These are phyloP conservation scores for Thermoascus crustaceus DNA, from an alignment of 2,329 filamentous ascomycete genomes.

Conservation along the genomic window DNA sequence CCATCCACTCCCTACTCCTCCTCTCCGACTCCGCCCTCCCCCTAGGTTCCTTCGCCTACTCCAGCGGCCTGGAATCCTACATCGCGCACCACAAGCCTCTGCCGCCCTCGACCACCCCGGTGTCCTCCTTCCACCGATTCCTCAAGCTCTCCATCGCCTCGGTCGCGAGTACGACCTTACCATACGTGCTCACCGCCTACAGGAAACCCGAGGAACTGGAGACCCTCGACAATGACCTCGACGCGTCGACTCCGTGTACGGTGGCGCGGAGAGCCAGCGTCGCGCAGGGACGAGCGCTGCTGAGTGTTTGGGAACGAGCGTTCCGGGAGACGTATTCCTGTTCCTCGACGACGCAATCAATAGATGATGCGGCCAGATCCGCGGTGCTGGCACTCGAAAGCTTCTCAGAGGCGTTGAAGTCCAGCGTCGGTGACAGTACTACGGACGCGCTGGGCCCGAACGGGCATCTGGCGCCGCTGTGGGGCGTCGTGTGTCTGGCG, in stretches of 20 bases:
- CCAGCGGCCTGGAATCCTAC: conserved; percentile 56
- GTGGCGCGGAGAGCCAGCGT: conserved; percentile 55
- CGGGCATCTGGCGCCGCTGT: conserved; percentile 55
- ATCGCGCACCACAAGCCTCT: conserved; percentile 47
- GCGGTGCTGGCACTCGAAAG: conserved; percentile 24
- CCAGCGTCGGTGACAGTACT: conserved; percentile 18
- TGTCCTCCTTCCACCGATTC: conserved; percentile 46
- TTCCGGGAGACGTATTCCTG: conserved; percentile 34
- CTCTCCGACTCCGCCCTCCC: conserved; percentile 58
- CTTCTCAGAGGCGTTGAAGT: conserved; percentile 34
- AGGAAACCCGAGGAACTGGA: conserved; percentile 42
- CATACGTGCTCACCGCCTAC: conserved; percentile 51
- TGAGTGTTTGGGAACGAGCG: conserved; percentile 53
- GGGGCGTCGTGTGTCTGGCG: conserved; percentile 48
- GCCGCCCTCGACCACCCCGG: conserved; percentile 22
- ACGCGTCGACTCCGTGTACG: conserved; percentile 55
- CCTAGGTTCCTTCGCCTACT: conserved; percentile 58
- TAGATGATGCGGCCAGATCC: conserved; percentile 11
- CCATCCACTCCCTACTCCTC: conserved; percentile 49
- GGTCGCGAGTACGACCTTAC: conserved; percentile 50
- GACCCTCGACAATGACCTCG: conserved; percentile 54
- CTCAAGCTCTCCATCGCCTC: conserved; percentile 50
- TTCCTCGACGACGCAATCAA: conserved; percentile 8
- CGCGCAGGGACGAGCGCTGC: conserved; percentile 51
- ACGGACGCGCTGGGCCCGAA: conserved; percentile 29